These are phyloP conservation scores for Datisca glomerata DNA, from an alignment of 306 rosid genomes.

Conservation along the genomic window DNA sequence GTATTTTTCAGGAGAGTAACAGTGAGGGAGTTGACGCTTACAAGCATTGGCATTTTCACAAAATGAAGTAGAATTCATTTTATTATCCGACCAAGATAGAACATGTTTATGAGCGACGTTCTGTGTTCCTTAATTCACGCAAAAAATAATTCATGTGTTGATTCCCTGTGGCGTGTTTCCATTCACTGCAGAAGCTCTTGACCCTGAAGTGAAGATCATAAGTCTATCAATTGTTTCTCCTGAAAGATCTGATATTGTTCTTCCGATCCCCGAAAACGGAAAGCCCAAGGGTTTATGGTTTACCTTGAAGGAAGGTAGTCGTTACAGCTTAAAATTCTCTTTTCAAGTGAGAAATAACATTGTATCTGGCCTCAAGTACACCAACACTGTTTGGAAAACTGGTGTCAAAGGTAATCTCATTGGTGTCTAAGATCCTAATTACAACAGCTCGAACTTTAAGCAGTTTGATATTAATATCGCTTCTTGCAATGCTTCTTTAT, in stretches of 20 bases:
- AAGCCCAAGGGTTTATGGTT: constrained; percentile 39
- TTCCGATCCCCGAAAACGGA: constrained; percentile 35
- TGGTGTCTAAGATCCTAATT: not conserved
- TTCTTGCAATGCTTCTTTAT: not conserved
- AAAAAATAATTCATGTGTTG: too few species aligned
- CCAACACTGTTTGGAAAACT: constrained; percentile 45
- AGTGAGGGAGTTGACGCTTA: too few species aligned
- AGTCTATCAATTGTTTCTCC: constrained; percentile 33
- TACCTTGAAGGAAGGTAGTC: constrained; percentile 40
- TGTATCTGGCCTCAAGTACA: constrained; percentile 45
- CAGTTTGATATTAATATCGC: not conserved
- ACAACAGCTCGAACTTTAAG: too few species aligned
- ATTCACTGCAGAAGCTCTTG: constrained; percentile 24
- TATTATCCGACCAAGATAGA: too few species aligned
- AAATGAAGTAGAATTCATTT: too few species aligned
- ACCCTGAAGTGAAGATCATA: constrained; percentile 37
- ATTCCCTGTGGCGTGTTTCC: too few species aligned
- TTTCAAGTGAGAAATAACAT: constrained; percentile 35
- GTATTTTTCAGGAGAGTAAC: too few species aligned
- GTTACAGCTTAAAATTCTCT: constrained; percentile 27
- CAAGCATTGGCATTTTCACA: too few species aligned
- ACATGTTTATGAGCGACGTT: too few species aligned
- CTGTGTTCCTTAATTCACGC: too few species aligned
- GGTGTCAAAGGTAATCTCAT: constrained; percentile 27
- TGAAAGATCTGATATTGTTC: constrained; percentile 35